Evolutionary conservation across 305 asterid species (phyloP), one percentile per base, ranked within the genome.

Genomic region (Coffea humblotiana): DNA sequence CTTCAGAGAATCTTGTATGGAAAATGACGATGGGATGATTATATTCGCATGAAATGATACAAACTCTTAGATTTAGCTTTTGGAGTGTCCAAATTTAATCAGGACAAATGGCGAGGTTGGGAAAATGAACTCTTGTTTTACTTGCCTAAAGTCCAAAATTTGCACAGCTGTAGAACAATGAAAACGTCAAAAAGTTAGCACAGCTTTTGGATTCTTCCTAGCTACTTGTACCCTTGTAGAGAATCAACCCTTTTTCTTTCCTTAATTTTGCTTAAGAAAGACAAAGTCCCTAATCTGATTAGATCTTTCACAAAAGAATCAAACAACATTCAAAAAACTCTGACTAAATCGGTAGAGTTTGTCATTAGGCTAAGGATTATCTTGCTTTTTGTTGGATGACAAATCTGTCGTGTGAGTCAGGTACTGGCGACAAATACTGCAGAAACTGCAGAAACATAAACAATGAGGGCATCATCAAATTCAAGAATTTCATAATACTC

Each of bases 121-220:
- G 16, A 65, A 43, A 54, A 8, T 56, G 54, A 18, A 56, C 12
- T n/a, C 3, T n/a, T 25, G 16, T 66, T 40, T 25, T 61, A 32
- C 45, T 25, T 72, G 27, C 68, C 71, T 35, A 72, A 6, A 29
- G 63, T 70, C 81, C 82, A 78, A 78, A 81, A 81, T 14, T 56
- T 66, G 71, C 27, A 73, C 85, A 82, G 80, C 77, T 74, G 45
- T 71, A 60, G 72, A 32, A 21, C 56, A 6, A 7, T 47, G 18
- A 27, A 77, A 8, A 64, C 37, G 40, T 40, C 32, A 27, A 65
- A 54, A 65, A 45, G 2, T 27, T 25, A 11, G 11, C 43, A 15
- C 8, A 14, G 29, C 45, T 27, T 71, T 77, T 78, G 82, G 77
- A 71, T 56, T 79, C 43, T 58, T 49, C 52, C 69, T 47, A 32